phyloP scores from a whole-genome alignment of 371 early-diverging fungal genomes.

The Apophysomyces variabilis region DNA sequence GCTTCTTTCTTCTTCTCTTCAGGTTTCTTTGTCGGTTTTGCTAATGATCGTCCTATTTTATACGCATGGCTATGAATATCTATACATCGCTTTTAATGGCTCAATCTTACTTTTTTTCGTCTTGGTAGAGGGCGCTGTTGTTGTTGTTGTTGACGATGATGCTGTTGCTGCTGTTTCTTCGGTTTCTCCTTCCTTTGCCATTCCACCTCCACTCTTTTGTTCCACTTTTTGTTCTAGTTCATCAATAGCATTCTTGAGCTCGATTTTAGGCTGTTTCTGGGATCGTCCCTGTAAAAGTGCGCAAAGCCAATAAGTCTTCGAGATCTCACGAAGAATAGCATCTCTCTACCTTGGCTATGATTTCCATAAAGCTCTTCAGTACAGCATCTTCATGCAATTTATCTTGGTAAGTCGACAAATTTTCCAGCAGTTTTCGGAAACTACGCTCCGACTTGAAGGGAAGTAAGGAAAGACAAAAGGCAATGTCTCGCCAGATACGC shows the following conservation, averaged over 20 bases:
- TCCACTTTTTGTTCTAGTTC: slow-evolving; percentile 75
- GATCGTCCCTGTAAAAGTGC: slow-evolving; percentile 52
- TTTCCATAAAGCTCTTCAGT: slow-evolving; percentile 83
- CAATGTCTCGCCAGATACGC: slow-evolving; percentile 91
- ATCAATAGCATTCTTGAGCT: slow-evolving; percentile 76
- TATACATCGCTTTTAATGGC: neutral
- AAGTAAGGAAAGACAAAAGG: slow-evolving; percentile 87
- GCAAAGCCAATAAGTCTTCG: neutral
- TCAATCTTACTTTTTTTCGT: slow-evolving; percentile 10
- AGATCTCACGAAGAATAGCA: neutral
- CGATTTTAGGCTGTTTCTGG: slow-evolving; percentile 71
- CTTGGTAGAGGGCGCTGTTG: neutral
- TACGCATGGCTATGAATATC: slow-evolving; percentile 3
- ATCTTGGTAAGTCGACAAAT: slow-evolving; percentile 82
- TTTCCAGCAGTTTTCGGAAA: slow-evolving; percentile 81
- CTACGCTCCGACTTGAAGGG: slow-evolving; percentile 86
- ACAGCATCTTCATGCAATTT: slow-evolving; percentile 85
- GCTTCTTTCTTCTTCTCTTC: neutral
- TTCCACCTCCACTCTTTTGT: slow-evolving; percentile 36
- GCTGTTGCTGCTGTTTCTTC: too few species aligned
- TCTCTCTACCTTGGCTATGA: slow-evolving; percentile 74
- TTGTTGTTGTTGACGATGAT: too few species aligned
- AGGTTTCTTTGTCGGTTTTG: slow-evolving; percentile 3
- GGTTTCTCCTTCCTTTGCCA: slow-evolving; percentile 17
- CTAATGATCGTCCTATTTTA: neutral